These are phyloP conservation scores for Verticillium zaregamsianum DNA, from an alignment of 2,329 filamentous ascomycete genomes.

Conservation along the genomic window DNA sequence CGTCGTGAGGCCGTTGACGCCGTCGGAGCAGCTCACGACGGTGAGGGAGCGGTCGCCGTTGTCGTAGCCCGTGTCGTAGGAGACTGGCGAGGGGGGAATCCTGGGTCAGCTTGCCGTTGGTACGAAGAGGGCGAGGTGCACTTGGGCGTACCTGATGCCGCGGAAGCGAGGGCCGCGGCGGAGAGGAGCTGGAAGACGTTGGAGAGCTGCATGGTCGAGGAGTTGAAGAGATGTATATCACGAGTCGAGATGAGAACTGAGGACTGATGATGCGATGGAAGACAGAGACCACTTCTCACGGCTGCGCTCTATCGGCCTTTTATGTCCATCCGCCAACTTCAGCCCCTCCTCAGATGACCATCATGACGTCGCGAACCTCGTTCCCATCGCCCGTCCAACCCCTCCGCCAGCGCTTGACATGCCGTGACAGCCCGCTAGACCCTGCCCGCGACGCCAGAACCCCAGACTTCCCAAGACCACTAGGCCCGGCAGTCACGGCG, in stretches of 20 bases:
- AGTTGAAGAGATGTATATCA: no score
- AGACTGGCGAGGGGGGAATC: constrained; percentile 38
- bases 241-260: not conserved
- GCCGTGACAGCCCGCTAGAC: no score
- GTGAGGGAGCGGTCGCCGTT: constrained; percentile 49
- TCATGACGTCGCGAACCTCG: not conserved
- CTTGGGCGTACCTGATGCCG: constrained; percentile 21
- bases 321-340: not conserved
- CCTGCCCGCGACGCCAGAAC: no score
- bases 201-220: constrained; percentile 38
- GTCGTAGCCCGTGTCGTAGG: constrained; percentile 71
- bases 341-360: no score
- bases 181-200: constrained; percentile 33
- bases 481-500: not conserved
- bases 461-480: not conserved
- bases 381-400: not conserved
- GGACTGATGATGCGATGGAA: not conserved
- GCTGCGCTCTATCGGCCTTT: not conserved
- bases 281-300: no score
- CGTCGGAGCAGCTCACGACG: constrained; percentile 63
- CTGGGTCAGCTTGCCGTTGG: not conserved
- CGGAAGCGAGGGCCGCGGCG: constrained; percentile 30
- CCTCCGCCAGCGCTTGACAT: no score
- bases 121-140: not conserved
- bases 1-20: constrained; percentile 60